Evolutionary conservation across 805 yeast genomes (phyloP).

Genomic region (Candida easanensis): DNA sequence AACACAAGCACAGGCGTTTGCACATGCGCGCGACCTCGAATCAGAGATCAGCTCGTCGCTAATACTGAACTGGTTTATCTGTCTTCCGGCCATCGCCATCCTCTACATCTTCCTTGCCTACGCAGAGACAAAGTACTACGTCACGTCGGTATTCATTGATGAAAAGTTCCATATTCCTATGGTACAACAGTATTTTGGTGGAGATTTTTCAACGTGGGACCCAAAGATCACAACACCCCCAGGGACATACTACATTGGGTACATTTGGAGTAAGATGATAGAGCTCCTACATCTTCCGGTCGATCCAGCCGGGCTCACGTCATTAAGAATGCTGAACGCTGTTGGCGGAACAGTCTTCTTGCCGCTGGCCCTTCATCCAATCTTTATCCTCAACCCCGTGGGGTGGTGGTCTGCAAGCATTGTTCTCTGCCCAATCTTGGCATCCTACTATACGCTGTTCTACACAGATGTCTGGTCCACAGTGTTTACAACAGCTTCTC

Average conservation of each 20-base stretch:
- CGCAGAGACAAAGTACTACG: constrained; percentile 27
- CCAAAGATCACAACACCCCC: constrained; percentile 96
- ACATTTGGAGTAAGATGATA: constrained; percentile 30
- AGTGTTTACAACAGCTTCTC: constrained; percentile 55
- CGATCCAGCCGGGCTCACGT: constrained; percentile 33
- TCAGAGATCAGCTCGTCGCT: constrained; percentile 26
- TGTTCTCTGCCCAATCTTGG: constrained; percentile 63
- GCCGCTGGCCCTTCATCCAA: constrained; percentile 43
- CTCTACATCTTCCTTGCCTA: constrained; percentile 28
- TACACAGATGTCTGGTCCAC: constrained; percentile 96
- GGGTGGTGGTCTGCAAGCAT: constrained; percentile 43
- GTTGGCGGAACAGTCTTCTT: constrained; percentile 59
- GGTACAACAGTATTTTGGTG: constrained; percentile 61
- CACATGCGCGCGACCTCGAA: constrained; percentile 23
- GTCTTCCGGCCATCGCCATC: constrained; percentile 30
- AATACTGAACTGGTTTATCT: constrained; percentile 32
- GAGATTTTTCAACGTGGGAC: constrained; percentile 72
- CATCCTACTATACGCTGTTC: constrained; percentile 71
- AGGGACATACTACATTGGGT: constrained; percentile 65
- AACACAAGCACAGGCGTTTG: constrained; percentile 1
- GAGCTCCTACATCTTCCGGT: constrained; percentile 24
- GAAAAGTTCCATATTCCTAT: constrained; percentile 87
- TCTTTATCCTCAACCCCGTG: constrained; percentile 38
- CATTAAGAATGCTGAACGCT: constrained; percentile 57
- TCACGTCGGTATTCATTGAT: constrained; percentile 47